Percentiles rank a stretch among this genome's conserved stretches.
Evolutionary conservation across 2,329 filamentous ascomycete genomes (phyloP).

Genomic region (Xylariaceae sp.): DNA sequence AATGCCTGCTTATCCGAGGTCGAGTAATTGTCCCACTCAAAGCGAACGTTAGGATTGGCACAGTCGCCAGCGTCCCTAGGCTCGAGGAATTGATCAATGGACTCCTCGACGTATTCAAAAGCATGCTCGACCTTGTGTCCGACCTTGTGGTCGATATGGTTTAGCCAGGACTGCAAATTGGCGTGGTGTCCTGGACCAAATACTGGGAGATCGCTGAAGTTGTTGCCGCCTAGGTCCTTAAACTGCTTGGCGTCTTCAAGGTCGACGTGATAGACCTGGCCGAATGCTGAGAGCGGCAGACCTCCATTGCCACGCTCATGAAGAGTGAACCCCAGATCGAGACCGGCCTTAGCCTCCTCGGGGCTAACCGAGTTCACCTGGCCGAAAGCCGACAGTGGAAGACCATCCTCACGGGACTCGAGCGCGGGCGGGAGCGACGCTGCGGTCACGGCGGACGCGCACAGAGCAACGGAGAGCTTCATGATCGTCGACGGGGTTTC

Average conservation of each 20-base stretch:
- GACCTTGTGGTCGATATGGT: conserved; percentile 3
- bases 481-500: conserved; percentile 28
- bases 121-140: not conserved
- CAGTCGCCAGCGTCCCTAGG: conserved; percentile 28
- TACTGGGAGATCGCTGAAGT: conserved; percentile 36
- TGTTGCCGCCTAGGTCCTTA: conserved; percentile 34
- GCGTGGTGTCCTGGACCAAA: conserved; percentile 29
- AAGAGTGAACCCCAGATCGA: conserved; percentile 17
- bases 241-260: conserved; percentile 26
- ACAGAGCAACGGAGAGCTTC: conserved; percentile 35
- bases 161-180: conserved; percentile 15
- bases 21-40: conserved; percentile 43
- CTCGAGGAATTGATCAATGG: conserved; percentile 7
- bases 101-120: conserved; percentile 4
- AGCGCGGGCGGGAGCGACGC: conserved; percentile 30
- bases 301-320: conserved; percentile 19
- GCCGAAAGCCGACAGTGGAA: conserved; percentile 25
- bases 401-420: conserved; percentile 17
- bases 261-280: conserved; percentile 31
- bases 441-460: conserved; percentile 35
- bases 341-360: conserved; percentile 22
- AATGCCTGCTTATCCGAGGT: conserved; percentile 39
- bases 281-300: conserved; percentile 31
- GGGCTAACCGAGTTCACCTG: conserved; percentile 20
- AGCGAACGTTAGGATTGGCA: conserved; percentile 39